Evolutionary conservation across 768 basidiomycete genomes (phyloP), one percentile per base, ranked within the genome.

Genomic region (Pisolithus sp.): DNA sequence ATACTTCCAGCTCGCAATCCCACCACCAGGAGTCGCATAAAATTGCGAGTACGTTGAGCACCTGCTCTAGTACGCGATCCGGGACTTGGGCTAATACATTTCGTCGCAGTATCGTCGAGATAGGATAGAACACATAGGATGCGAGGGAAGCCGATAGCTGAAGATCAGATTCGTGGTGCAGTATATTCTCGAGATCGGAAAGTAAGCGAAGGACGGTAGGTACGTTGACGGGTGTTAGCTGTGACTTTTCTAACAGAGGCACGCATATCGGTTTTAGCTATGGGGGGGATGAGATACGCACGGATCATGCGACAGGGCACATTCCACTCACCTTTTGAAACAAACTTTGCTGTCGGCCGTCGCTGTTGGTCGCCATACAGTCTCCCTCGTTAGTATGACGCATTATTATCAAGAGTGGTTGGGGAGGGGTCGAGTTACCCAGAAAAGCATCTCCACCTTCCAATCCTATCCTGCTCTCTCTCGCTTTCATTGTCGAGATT

Each of bases 21-120:
- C 88, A 89, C 89, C 91, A 93, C 85, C 89, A 91, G n/a, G 74
- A 71, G 18, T 82, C 76, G 56, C 78, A 81, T 23, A 97, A 73
- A 2, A 77, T 58, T 3, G 71, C 63, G 28, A 95, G 70, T 12
- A 79, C 70, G 23, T 73, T 59, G 53, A 96, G 73, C 20, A 93
- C 67, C 50, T 78, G 80, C 68, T 96, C 90, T 44, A 95, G 71
- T 28, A 93, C 69, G 59, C 85, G 85, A 60, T 93, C 85, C 7
- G 91, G 86, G 44, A 95, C 85, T 13, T 77, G 72, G 6, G 76
- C 62, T 3, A 83, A 77, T 15, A 77, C 60, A 63, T 93, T 91
- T 30, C 89, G 83, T 46, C 86, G 83, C 34, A 97, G 76, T 46
- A 96, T 81, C 26, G 83, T 80, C 2, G 92, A 92, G 38, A 97